phyloP scores from a whole-genome alignment of 345 rosid species.

The Hypericum perforatum region DNA sequence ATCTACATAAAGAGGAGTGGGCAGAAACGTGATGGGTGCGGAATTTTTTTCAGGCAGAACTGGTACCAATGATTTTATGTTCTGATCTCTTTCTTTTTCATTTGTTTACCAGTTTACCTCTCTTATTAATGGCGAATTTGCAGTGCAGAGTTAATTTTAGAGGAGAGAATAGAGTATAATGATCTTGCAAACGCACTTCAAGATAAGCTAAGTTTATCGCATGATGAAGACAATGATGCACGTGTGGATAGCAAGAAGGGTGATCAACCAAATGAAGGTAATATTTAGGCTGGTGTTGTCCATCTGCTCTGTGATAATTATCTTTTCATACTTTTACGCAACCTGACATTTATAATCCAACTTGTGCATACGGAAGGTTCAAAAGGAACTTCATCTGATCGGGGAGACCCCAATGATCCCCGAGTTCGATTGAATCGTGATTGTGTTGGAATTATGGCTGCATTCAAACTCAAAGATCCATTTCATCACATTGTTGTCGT shows the following conservation, averaged over 20 bases:
- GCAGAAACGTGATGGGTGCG: slow-evolving; percentile 87
- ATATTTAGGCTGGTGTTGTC: neutral
- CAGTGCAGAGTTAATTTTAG: slow-evolving; percentile 74
- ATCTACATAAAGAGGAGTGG: slow-evolving; percentile 76
- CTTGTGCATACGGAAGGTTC: neutral
- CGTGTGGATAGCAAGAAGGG: slow-evolving; percentile 21
- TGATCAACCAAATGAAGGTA: slow-evolving; percentile 35
- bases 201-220: slow-evolving; percentile 23
- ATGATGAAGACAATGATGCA: slow-evolving; percentile 20
- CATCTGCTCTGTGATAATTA: no score
- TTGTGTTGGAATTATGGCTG: slow-evolving; percentile 91
- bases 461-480: slow-evolving; percentile 56
- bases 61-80: slow-evolving; percentile 29
- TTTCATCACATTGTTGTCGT: slow-evolving; percentile 48
- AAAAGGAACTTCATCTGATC: slow-evolving; percentile 29
- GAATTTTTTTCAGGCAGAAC: slow-evolving; percentile 61
- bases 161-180: slow-evolving; percentile 77
- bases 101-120: neutral
- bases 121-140: slow-evolving; percentile 4
- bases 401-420: slow-evolving; percentile 76
- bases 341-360: no score
- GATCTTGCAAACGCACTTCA: slow-evolving; percentile 54
- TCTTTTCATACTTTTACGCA: no score
- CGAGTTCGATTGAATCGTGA: slow-evolving; percentile 68
- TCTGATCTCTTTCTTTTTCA: neutral